Conservation (phyloP, 805 yeast genomes). For the Yarrowia sp. region DNA sequence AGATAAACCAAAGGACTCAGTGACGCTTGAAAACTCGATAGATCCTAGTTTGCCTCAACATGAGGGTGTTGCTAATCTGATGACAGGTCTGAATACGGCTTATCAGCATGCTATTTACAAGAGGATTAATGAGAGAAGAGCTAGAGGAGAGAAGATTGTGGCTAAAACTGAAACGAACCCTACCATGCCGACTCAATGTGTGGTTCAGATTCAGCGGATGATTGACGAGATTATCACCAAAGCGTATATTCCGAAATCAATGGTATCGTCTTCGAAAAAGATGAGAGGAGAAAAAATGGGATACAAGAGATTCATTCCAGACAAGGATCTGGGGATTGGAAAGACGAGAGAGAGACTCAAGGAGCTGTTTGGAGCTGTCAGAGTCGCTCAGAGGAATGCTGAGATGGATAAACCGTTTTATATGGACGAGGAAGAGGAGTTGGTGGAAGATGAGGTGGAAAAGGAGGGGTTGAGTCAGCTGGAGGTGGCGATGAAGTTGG, state of each 20-base stretch:
- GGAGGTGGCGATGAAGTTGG: not conserved
- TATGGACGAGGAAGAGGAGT: not conserved
- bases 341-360: not conserved
- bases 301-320: not conserved
- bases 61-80: not conserved
- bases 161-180: slow-evolving; percentile 28
- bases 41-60: not conserved
- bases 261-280: not conserved
- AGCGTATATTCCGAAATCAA: not conserved
- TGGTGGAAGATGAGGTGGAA: not conserved
- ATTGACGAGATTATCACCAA: slow-evolving; percentile 25
- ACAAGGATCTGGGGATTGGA: not conserved
- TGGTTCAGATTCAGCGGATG: slow-evolving; percentile 5
- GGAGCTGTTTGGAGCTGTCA: not conserved
- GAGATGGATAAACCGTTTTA: too few relatives aligned
- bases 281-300: not conserved
- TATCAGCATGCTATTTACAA: slow-evolving; percentile 32
- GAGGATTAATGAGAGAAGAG: slow-evolving; percentile 28
- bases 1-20: not conserved
- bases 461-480: not conserved
- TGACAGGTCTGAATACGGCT: slow-evolving; percentile 32
- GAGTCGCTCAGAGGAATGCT: too few relatives aligned
- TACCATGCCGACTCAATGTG: slow-evolving; percentile 27
- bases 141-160: not conserved
- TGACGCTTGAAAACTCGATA: not conserved